phyloP scores from a whole-genome alignment of 768 basidiomycete genomes.

The Termitomyces heimii region DNA sequence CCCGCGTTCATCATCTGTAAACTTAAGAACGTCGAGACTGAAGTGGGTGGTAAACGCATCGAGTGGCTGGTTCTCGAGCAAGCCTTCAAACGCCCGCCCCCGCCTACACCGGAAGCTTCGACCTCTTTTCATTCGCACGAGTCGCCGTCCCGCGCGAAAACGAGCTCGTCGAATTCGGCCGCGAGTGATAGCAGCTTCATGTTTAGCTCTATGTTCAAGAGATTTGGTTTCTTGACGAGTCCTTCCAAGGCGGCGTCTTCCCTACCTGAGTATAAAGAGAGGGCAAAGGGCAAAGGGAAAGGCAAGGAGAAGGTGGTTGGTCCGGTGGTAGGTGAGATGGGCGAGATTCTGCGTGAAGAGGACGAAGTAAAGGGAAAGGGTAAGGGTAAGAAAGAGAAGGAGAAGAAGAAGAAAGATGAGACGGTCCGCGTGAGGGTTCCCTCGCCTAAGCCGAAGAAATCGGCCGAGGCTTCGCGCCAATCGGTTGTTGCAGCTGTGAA shows the following conservation, averaged over 20 bases:
- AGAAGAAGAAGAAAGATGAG: constrained; percentile 10
- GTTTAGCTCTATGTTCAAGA: constrained; percentile 47
- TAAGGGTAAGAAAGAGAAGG: background rate
- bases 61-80: constrained; percentile 72
- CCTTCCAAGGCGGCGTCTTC: constrained; percentile 26
- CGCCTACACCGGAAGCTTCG: constrained; percentile 13
- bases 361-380: constrained; percentile 20
- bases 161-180: constrained; percentile 38
- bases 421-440: constrained; percentile 23
- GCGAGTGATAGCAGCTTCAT: constrained; percentile 33
- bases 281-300: constrained; percentile 27
- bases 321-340: constrained; percentile 59
- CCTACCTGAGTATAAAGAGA: constrained; percentile 15
- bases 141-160: constrained; percentile 18
- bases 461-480: constrained; percentile 18
- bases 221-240: constrained; percentile 58
- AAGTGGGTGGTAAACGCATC: constrained; percentile 34
- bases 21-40: constrained; percentile 37
- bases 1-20: constrained; percentile 68
- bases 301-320: constrained; percentile 18
- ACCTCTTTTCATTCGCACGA: constrained; percentile 12
- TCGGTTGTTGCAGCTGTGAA: constrained; percentile 13
- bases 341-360: constrained; percentile 59
- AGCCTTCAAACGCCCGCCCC: constrained; percentile 33
- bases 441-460: constrained; percentile 23